These are phyloP conservation scores for Fonsecaea monophora DNA, from an alignment of 2,329 filamentous ascomycete genomes.

Conservation along the genomic window DNA sequence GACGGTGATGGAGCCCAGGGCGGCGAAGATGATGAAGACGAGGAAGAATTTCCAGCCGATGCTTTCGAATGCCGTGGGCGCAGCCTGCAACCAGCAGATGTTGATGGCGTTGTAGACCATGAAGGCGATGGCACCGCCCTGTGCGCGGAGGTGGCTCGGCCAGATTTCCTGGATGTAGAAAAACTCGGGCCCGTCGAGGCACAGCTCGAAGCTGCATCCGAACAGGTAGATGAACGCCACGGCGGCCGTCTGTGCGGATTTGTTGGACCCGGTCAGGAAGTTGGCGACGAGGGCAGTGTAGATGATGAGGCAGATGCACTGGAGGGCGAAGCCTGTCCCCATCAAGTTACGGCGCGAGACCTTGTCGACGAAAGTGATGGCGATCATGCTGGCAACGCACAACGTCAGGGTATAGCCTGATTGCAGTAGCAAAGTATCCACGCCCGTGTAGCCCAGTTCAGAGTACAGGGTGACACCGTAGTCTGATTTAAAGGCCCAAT, in stretches of 20 bases:
- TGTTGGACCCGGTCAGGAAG: constrained; percentile 16
- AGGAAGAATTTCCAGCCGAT: constrained; percentile 27
- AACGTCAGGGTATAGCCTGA: constrained; percentile 6
- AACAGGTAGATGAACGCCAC: constrained; percentile 35
- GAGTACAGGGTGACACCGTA: constrained; percentile 16
- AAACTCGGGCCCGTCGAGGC: constrained; percentile 36
- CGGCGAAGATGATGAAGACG: constrained; percentile 19
- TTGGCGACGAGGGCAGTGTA: constrained; percentile 16
- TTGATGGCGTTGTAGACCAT: constrained; percentile 28
- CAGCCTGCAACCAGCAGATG: constrained; percentile 32
- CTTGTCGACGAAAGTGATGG: constrained; percentile 18
- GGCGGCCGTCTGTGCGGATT: constrained; percentile 15
- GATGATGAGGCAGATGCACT: constrained; percentile 16
- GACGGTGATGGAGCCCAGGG: background rate
- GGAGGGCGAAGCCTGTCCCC: constrained; percentile 15
- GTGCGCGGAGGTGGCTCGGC: constrained; percentile 36
- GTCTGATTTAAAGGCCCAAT: background rate
- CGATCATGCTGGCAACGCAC: background rate
- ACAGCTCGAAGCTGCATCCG: constrained; percentile 17
- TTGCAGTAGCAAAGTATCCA: constrained; percentile 18
- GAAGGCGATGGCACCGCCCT: constrained; percentile 36
- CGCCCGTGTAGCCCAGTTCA: constrained; percentile 7
- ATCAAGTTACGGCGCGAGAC: constrained; percentile 11
- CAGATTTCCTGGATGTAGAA: constrained; percentile 39
- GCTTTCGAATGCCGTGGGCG: constrained; percentile 39